Conservation (phyloP, 1,139 yeast species). For the Candida tetrigidarum region DNA sequence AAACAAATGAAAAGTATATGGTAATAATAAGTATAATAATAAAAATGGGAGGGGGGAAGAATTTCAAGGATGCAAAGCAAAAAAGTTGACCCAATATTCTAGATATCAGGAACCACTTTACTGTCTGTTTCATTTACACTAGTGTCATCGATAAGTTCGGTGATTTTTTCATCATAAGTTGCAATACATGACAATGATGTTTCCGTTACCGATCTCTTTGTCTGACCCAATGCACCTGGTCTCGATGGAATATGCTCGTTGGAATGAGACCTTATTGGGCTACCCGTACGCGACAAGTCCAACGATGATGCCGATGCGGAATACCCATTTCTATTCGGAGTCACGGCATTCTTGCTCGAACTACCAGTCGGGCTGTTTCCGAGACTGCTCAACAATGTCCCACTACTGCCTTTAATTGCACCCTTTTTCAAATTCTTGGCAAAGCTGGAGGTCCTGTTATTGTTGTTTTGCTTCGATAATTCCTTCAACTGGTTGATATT, state of each 20-base stretch:
- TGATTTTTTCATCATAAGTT: constrained; percentile 12
- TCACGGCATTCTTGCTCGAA: constrained; percentile 12
- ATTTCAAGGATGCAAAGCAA: no score
- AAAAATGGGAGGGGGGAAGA: no score
- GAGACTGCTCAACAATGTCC: constrained; percentile 3
- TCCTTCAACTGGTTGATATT: constrained; percentile 63
- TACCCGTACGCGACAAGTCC: constrained; percentile 12
- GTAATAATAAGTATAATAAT: no score
- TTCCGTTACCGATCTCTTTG: constrained; percentile 41
- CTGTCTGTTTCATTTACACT: not conserved
- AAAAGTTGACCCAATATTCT: no score
- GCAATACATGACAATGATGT: constrained; percentile 19
- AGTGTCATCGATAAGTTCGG: constrained; percentile 10
- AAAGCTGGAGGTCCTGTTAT: constrained; percentile 49
- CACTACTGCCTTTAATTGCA: constrained; percentile 26
- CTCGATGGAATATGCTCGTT: constrained; percentile 24
- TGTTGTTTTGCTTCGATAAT: constrained; percentile 53
- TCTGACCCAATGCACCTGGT: constrained; percentile 37
- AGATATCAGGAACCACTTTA: no score
- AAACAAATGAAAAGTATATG: no score
- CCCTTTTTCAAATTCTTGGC: constrained; percentile 51
- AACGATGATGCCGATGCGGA: constrained; percentile 12
- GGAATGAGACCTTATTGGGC: constrained; percentile 33
- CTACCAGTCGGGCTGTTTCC: constrained; percentile 15
- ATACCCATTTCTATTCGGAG: constrained; percentile 17